A percentile compares a stretch with the other conserved stretches of the same genome.
Conservation (phyloP, 1,139 yeast species). For the Kodamaea arcana region DNA sequence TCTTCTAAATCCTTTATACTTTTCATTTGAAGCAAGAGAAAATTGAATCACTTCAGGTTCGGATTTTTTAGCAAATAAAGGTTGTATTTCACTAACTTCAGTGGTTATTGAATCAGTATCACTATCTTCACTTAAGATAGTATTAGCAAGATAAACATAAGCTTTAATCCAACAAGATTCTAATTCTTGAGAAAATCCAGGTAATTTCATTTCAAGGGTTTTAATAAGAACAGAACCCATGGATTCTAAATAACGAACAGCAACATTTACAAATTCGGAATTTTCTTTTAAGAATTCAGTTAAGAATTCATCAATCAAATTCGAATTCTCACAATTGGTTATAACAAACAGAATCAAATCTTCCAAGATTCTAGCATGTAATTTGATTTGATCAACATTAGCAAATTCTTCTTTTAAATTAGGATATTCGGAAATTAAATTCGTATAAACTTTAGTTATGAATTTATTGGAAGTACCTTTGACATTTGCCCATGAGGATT, state of each 20-base stretch:
- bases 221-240: constrained; percentile 40
- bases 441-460: constrained; percentile 28
- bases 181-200: constrained; percentile 24
- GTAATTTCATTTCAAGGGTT: constrained; percentile 21
- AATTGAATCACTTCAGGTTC: constrained; percentile 15
- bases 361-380: constrained; percentile 33
- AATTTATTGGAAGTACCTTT: constrained; percentile 29
- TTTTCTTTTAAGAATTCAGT: constrained; percentile 32
- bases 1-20: constrained; percentile 46
- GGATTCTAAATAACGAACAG: constrained; percentile 36
- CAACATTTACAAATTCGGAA: constrained; percentile 21
- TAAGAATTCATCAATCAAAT: constrained; percentile 33
- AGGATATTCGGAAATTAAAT: constrained; percentile 31
- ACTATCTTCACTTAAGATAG: constrained; percentile 22
- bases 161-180: constrained; percentile 41
- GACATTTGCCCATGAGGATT: constrained; percentile 14
- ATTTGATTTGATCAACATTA: constrained; percentile 21
- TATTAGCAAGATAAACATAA: constrained; percentile 39
- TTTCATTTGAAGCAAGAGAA: constrained; percentile 29
- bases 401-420: constrained; percentile 23
- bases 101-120: constrained; percentile 12
- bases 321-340: constrained; percentile 27
- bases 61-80: constrained; percentile 7
- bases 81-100: constrained; percentile 4
- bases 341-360: constrained; percentile 36